phyloP scores from a whole-genome alignment of 2,329 filamentous ascomycete genomes.

The Trichoderma guizhouense region DNA sequence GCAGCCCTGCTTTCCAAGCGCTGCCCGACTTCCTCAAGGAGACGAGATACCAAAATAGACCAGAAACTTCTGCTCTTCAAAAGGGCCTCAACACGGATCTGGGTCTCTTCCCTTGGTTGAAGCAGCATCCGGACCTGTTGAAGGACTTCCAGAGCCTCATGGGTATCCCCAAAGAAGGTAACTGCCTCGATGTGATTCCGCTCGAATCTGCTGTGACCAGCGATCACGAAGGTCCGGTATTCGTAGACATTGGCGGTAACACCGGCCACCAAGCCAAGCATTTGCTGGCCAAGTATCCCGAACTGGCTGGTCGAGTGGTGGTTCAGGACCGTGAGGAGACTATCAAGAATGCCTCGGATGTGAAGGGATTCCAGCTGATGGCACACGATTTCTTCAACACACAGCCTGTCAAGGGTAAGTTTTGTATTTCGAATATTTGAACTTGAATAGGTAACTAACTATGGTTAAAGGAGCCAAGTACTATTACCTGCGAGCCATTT shows the following conservation, averaged over 20 bases:
- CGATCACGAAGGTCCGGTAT: background rate
- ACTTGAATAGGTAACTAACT: background rate
- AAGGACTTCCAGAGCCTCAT: slow-evolving; percentile 12
- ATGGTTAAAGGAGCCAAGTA: slow-evolving; percentile 1
- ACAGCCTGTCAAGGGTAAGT: slow-evolving; percentile 22
- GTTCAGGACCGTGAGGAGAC: slow-evolving; percentile 3
- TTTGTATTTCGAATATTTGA: background rate
- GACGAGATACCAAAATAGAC: background rate
- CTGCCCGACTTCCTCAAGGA: slow-evolving; percentile 32
- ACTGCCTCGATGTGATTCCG: background rate
- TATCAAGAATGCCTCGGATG: background rate
- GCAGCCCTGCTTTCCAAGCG: slow-evolving; percentile 24
- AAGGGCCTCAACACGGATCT: background rate
- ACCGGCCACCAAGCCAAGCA: background rate
- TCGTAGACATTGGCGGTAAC: slow-evolving; percentile 10
- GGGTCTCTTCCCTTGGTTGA: background rate
- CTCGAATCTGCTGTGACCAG: background rate
- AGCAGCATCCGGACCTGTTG: background rate
- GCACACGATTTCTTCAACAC: slow-evolving; percentile 27
- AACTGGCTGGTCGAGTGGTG: slow-evolving; percentile 3
- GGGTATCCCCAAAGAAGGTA: background rate
- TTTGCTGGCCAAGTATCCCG: background rate
- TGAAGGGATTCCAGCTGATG: slow-evolving; percentile 18
- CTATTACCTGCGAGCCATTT: slow-evolving; percentile 35
- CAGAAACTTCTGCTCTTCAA: slow-evolving; percentile 12